Conservation (phyloP, 768 basidiomycete genomes). For the Russula sp. region DNA sequence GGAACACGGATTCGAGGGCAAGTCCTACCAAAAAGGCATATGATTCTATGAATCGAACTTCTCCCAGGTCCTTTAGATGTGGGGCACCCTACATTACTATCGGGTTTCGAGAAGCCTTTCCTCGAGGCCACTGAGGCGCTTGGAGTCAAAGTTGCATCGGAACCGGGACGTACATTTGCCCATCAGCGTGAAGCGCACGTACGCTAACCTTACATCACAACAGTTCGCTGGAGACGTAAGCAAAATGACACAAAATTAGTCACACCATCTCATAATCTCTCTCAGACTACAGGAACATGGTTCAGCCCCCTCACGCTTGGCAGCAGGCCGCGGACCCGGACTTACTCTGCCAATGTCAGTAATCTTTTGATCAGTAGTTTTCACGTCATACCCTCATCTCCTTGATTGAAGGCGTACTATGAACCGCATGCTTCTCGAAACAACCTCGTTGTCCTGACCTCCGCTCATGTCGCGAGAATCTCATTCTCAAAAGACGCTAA, state of each 20-base stretch:
- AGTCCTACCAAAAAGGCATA: not conserved
- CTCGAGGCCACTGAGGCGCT: not conserved
- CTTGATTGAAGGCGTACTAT: conserved; percentile 18
- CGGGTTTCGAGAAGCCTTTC: conserved; percentile 9
- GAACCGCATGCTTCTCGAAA: conserved; percentile 19
- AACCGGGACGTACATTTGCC: conserved; percentile 2
- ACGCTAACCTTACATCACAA: not conserved
- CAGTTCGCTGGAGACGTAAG: conserved; percentile 18
- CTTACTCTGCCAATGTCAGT: conserved; percentile 18
- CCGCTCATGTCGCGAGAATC: conserved; percentile 14
- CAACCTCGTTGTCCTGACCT: conserved; percentile 23
- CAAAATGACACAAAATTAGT: not conserved
- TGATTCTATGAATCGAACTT: not conserved
- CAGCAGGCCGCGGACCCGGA: conserved; percentile 2
- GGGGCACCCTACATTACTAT: not conserved
- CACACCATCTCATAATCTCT: not conserved
- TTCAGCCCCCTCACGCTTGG: conserved; percentile 1
- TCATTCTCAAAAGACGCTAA: not conserved
- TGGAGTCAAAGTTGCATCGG: not conserved
- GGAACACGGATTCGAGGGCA: conserved; percentile 15
- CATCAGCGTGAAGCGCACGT: not conserved
- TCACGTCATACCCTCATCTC: not conserved
- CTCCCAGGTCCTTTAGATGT: conserved; percentile 14
- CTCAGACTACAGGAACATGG: conserved; percentile 14
- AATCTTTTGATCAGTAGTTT: not conserved